Percentiles rank a stretch among this genome's conserved stretches.
Evolutionary conservation across 2,329 filamentous ascomycete genomes (phyloP).

Genomic region (Alternaria dauci): DNA sequence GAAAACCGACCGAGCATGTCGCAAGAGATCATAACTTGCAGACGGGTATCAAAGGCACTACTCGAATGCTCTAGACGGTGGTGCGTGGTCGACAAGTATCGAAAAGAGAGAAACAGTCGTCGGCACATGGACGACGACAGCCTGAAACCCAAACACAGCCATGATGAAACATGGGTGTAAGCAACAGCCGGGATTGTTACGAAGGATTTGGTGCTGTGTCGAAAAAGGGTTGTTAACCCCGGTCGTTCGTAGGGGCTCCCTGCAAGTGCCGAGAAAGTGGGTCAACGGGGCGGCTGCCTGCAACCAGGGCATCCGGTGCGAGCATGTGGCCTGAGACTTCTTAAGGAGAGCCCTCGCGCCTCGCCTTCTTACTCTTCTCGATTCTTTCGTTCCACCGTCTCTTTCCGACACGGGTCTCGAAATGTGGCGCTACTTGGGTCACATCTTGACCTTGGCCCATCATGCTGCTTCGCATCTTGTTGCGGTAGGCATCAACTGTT

Average conservation of each 20-base stretch:
- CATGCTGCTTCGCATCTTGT: slow-evolving; percentile 86
- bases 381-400: slow-evolving; percentile 63
- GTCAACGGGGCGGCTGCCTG: slow-evolving; percentile 35
- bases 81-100: slow-evolving; percentile 3
- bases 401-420: slow-evolving; percentile 88
- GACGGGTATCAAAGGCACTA: slow-evolving; percentile 25
- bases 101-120: slow-evolving; percentile 14
- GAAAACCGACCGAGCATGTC: slow-evolving; percentile 8
- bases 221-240: slow-evolving; percentile 40
- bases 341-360: slow-evolving; percentile 52
- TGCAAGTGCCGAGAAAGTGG: slow-evolving; percentile 47
- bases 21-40: slow-evolving; percentile 30
- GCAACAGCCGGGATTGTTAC: slow-evolving; percentile 27
- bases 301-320: slow-evolving; percentile 39
- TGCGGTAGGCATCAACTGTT: slow-evolving; percentile 90
- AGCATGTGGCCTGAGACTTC: slow-evolving; percentile 31
- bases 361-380: slow-evolving; percentile 53
- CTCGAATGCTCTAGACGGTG: slow-evolving; percentile 3
- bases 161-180: slow-evolving; percentile 33
- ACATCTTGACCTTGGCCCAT: slow-evolving; percentile 80
- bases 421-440: slow-evolving; percentile 78
- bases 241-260: slow-evolving; percentile 45
- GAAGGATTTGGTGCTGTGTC: slow-evolving; percentile 34
- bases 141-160: slow-evolving; percentile 38
- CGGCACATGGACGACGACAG: slow-evolving; percentile 12